These are phyloP conservation scores for Fusarium anthophilum DNA, from an alignment of 2,329 filamentous ascomycete genomes.

Conservation along the genomic window DNA sequence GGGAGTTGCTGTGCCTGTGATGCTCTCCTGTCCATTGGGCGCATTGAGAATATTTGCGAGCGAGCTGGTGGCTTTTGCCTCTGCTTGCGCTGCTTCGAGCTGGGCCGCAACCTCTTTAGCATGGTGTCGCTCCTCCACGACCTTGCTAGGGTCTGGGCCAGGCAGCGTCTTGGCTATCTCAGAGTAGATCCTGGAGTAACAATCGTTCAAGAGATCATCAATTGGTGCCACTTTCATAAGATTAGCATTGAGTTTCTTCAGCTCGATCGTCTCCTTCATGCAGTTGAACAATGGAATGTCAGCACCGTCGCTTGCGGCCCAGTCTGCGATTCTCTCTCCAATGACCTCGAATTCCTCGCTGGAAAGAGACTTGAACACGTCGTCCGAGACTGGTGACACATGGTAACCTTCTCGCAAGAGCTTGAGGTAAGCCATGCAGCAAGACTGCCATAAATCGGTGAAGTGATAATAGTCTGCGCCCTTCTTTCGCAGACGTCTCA, in stretches of 20 bases:
- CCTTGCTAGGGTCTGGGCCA: slow-evolving; percentile 56
- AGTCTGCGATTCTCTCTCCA: slow-evolving; percentile 63
- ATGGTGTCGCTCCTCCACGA: slow-evolving; percentile 57
- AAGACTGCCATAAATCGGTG: slow-evolving; percentile 66
- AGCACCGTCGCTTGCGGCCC: slow-evolving; percentile 55
- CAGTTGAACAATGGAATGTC: slow-evolving; percentile 59
- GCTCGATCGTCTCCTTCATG: slow-evolving; percentile 66
- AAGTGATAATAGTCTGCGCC: slow-evolving; percentile 78
- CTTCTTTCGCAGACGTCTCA: slow-evolving; percentile 83
- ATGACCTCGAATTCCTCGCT: slow-evolving; percentile 68
- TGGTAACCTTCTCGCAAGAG: slow-evolving; percentile 61
- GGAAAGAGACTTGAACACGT: slow-evolving; percentile 63
- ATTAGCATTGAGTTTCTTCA: slow-evolving; percentile 81
- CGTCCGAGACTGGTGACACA: slow-evolving; percentile 58
- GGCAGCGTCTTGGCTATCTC: slow-evolving; percentile 70
- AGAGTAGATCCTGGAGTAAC: slow-evolving; percentile 81
- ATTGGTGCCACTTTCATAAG: slow-evolving; percentile 87
- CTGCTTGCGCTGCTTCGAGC: slow-evolving; percentile 47
- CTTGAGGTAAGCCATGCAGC: slow-evolving; percentile 62
- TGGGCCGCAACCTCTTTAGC: slow-evolving; percentile 54
- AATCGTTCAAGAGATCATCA: slow-evolving; percentile 93
- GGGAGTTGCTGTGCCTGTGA: slow-evolving; percentile 47
- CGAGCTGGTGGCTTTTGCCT: slow-evolving; percentile 48
- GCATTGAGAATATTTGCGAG: slow-evolving; percentile 56
- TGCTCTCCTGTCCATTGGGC: slow-evolving; percentile 51